Evolutionary conservation across 2,329 filamentous ascomycete species (phyloP), one percentile per base, ranked within the genome.

Genomic region (Xylaria sp.): DNA sequence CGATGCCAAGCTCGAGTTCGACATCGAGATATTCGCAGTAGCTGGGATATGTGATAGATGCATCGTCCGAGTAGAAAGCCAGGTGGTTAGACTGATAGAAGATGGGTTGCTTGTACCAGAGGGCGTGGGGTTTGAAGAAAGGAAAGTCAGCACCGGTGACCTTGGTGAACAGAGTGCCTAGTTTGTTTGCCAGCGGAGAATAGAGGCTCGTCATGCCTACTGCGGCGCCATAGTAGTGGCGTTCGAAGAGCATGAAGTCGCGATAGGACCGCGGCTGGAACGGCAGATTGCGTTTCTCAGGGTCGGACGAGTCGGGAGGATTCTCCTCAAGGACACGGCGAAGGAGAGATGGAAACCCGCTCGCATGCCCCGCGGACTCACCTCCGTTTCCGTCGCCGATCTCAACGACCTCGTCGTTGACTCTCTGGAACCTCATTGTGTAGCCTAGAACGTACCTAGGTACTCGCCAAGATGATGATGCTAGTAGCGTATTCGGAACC

Each of bases 191-290:
- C 9, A 58, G 23, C 1, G 68, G 69, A 2, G 60, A 63, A 37
- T 68, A 71, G 43, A 71, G 63, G 25, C 58, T 50, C 4, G 65
- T 68, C 55, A 72, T 64, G 43, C 71, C 71, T 28, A 69, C 23
- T 1, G 69, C 68, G 4, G 65, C 68, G 53, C 63, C 61, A 57
- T 69, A 68, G 66, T 70, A 72, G 54, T 72, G 71, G 1, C 57
- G 58, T 57, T 71, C 69, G 25, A 72, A 72, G 11, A 72, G 71
- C 71, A 72, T 72, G 58, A 72, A 72, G 67, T 72, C 71, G 17
- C 71, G 70, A 55, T 71, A 72, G 0, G 71, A 72, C 14, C 67
- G 68, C 6, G 71, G 71, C 56, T 72, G 70, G 60, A 72, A 71
- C 3, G 71, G 70, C 33, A 72, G 65, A 3, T 21, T 57, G n/a